Evolutionary conservation across 352 stramenopile genomes (phyloP).

Genomic region (Phytophthora vignae): DNA sequence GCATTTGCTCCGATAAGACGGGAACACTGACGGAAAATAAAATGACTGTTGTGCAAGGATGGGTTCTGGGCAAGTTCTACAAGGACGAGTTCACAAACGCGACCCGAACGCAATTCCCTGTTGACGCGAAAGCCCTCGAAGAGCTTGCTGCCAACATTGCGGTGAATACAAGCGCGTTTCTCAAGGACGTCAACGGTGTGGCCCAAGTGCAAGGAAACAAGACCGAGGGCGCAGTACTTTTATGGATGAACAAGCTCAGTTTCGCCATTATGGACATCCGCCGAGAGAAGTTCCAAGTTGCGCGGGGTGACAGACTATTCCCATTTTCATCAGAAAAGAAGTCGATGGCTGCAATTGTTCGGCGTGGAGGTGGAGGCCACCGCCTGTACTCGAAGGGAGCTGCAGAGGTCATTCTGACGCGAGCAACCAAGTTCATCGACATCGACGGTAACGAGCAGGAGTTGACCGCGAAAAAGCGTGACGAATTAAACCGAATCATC

Average conservation of each 20-base stretch:
- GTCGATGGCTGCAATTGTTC: conserved; percentile 77
- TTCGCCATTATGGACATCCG: conserved; percentile 76
- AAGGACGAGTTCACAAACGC: conserved; percentile 37
- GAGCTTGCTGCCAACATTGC: conserved; percentile 65
- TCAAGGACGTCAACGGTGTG: conserved; percentile 56
- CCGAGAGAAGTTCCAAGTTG: conserved; percentile 56
- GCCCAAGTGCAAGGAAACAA: conserved; percentile 79
- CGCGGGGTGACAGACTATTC: conserved; percentile 71
- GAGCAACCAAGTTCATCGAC: conserved; percentile 77
- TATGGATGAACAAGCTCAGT: conserved; percentile 70
- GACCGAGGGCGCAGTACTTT: conserved; percentile 83
- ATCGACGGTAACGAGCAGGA: conserved; percentile 53
- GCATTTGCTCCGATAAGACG: conserved; percentile 98
- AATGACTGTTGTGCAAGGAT: conserved; percentile 97
- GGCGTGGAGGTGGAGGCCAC: conserved; percentile 38
- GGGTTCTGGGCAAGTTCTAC: conserved; percentile 76
- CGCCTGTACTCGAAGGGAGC: conserved; percentile 82
- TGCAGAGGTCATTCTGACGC: conserved; percentile 72
- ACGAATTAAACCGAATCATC: conserved; percentile 81
- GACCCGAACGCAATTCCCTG: conserved; percentile 31
- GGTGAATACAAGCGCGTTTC: conserved; percentile 80
- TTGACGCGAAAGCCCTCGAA: conserved; percentile 49
- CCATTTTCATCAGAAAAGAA: conserved; percentile 89
- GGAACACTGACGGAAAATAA: conserved; percentile 98
- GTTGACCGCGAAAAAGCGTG: conserved; percentile 62